Percentiles rank a stretch among this genome's conserved stretches.
phyloP scores from a whole-genome alignment of 768 basidiomycete species.

The Zangia roseola region DNA sequence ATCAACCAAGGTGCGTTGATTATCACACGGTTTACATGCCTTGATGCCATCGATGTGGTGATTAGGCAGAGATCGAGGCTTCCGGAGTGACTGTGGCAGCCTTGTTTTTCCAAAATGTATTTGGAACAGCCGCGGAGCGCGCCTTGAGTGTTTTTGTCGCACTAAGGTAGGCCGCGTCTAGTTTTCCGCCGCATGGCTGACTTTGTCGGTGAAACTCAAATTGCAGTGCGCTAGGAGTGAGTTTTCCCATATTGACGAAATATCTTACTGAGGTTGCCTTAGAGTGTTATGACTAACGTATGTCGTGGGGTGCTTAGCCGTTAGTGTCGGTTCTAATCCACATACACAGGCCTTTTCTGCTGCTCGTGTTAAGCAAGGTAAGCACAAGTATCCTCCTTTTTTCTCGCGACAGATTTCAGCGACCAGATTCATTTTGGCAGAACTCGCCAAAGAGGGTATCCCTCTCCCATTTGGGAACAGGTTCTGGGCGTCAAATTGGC shows the following conservation, averaged over 20 bases:
- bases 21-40: no score
- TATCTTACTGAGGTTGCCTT: conserved; percentile 1
- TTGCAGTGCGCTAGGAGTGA: conserved; percentile 36
- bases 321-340: neutral
- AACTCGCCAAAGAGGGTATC: conserved; percentile 63
- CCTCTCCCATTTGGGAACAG: conserved; percentile 57
- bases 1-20: conserved; percentile 17
- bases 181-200: neutral
- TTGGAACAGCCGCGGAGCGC: conserved; percentile 50
- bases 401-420: neutral
- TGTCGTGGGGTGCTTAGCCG: neutral
- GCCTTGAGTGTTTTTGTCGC: conserved; percentile 59
- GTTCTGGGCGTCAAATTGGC: conserved; percentile 66
- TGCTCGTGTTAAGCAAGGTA: conserved; percentile 54
- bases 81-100: conserved; percentile 58
- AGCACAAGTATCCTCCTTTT: neutral
- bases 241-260: neutral
- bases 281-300: conserved; percentile 35
- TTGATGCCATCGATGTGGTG: neutral
- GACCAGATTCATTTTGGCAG: conserved; percentile 21
- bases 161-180: conserved; percentile 38
- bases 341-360: conserved; percentile 46
- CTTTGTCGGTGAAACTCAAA: neutral
- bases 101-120: conserved; percentile 59
- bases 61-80: conserved; percentile 43